phyloP scores from a whole-genome alignment of 1,284 basidiomycete species.

The Cutaneotrichosporon dermatis region DNA sequence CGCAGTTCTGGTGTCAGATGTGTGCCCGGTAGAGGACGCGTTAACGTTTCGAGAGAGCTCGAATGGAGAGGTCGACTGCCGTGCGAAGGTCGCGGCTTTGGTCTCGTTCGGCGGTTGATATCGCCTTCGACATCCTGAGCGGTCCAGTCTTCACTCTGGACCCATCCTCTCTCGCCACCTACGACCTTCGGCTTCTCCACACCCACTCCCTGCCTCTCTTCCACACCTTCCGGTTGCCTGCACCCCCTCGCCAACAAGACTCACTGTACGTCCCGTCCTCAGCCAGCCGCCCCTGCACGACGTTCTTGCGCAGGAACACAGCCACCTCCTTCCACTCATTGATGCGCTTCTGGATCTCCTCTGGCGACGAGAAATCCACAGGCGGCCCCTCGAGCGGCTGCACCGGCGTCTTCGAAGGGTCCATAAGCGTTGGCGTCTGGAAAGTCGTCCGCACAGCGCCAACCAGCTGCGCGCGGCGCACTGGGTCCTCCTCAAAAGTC shows the following conservation, averaged over 20 bases:
- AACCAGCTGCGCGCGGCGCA: constrained; percentile 31
- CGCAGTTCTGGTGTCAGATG: constrained; percentile 37
- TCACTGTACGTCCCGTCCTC: constrained; percentile 36
- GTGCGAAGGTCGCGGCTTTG: no score
- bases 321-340: constrained; percentile 49
- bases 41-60: no score
- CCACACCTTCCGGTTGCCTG: no score
- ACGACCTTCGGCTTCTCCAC: no score
- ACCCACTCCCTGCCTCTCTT: no score
- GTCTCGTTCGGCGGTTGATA: no score
- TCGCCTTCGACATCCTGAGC: no score
- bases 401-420: constrained; percentile 16
- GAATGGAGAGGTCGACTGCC: no score
- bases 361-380: constrained; percentile 20
- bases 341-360: constrained; percentile 39
- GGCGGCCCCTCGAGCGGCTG: constrained; percentile 15
- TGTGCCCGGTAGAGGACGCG: no score
- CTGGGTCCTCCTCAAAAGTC: constrained; percentile 44
- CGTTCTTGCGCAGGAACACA: constrained; percentile 40
- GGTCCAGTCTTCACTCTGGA: no score
- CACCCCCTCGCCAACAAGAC: constrained; percentile 11
- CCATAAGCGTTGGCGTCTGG: constrained; percentile 36
- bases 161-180: no score
- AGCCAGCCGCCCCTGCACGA: constrained; percentile 45
- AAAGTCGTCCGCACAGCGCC: constrained; percentile 39